Evolutionary conservation across 305 asterid species (phyloP).

Genomic region (Solanum aculeatissimum): DNA sequence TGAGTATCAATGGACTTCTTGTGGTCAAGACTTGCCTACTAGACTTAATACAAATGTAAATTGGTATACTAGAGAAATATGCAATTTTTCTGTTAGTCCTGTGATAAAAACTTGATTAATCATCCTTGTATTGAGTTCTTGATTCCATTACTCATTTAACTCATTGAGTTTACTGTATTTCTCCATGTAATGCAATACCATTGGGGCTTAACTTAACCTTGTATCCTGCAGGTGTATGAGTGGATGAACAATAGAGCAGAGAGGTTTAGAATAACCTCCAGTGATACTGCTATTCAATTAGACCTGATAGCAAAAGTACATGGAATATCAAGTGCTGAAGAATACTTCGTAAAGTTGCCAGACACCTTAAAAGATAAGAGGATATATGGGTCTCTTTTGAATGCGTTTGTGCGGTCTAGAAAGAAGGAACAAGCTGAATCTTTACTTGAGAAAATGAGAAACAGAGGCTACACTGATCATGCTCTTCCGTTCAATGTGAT

Average conservation of each 20-base stretch:
- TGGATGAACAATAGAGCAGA: constrained; percentile 87
- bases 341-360: constrained; percentile 52
- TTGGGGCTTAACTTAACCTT: neutral
- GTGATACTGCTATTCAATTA: constrained; percentile 83
- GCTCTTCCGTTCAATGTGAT: constrained; percentile 83
- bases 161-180: neutral
- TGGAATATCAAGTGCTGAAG: constrained; percentile 72
- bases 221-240: constrained; percentile 57
- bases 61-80: neutral
- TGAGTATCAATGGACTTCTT: neutral
- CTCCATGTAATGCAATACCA: neutral
- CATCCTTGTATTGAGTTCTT: neutral
- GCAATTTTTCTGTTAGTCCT: neutral
- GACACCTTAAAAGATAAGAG: constrained; percentile 68
- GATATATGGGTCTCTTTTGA: constrained; percentile 73
- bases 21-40: neutral
- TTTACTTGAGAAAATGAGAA: constrained; percentile 50
- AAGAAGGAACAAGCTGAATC: constrained; percentile 76
- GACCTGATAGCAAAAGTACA: constrained; percentile 78
- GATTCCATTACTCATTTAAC: neutral
- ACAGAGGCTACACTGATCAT: constrained; percentile 45
- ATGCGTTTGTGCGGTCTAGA: constrained; percentile 54
- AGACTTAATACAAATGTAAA: neutral
- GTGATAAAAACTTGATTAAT: neutral
- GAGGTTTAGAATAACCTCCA: constrained; percentile 49